Conservation (phyloP, 164 flowering plant species). For the Vitis labrusca region DNA sequence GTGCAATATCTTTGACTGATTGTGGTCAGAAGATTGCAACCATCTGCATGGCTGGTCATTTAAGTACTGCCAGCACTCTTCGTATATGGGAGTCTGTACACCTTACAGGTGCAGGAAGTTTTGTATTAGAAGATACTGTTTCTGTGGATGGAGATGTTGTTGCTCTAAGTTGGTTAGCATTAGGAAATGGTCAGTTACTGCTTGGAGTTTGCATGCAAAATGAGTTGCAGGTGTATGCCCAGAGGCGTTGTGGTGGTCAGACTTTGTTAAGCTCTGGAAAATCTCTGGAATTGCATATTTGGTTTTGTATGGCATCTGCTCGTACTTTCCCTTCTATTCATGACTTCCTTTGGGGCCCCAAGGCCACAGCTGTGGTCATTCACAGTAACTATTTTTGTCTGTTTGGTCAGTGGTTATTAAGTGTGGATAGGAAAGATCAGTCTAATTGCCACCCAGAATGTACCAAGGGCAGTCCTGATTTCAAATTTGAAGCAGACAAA, state of each 20-base stretch:
- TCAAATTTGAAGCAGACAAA: constrained; percentile 11
- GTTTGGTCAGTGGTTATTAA: constrained; percentile 54
- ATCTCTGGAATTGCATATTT: constrained; percentile 35
- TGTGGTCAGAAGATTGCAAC: constrained; percentile 84
- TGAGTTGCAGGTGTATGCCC: constrained; percentile 63
- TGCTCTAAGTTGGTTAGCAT: constrained; percentile 59
- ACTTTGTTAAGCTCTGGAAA: constrained; percentile 27
- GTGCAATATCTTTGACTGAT: constrained; percentile 46
- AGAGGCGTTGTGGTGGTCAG: constrained; percentile 37
- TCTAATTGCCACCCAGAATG: constrained; percentile 12
- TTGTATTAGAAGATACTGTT: constrained; percentile 66
- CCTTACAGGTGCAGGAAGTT: constrained; percentile 45
- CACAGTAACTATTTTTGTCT: constrained; percentile 59
- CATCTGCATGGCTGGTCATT: constrained; percentile 21
- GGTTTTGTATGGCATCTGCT: constrained; percentile 69
- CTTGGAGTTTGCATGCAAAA: constrained; percentile 78
- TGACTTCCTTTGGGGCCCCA: constrained; percentile 80
- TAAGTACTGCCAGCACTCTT: constrained; percentile 34
- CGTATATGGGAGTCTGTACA: constrained; percentile 67
- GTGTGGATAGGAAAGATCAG: constrained; percentile 21
- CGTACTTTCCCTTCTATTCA: constrained; percentile 35
- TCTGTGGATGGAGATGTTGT: constrained; percentile 44
- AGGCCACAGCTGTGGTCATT: constrained; percentile 50
- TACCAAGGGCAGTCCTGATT: constrained; percentile 9
- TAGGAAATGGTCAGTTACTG: constrained; percentile 68